Evolutionary conservation across 2,329 filamentous ascomycete species (phyloP).

Genomic region (Pyricularia grisea): DNA sequence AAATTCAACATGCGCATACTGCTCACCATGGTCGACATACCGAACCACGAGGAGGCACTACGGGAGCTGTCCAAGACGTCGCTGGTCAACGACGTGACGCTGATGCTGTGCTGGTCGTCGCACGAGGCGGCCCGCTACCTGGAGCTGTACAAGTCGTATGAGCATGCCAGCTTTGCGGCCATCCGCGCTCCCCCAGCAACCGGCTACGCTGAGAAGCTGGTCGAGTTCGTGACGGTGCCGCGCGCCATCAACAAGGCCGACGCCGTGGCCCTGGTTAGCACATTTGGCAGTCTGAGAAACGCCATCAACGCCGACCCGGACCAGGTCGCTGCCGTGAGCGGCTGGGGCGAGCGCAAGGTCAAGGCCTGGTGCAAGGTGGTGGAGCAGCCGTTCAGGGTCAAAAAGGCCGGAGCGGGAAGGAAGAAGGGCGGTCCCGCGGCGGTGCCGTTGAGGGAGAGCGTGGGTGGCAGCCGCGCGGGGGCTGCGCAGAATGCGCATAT

Average conservation of each 20-base stretch:
- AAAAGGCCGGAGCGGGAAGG: conserved; percentile 45
- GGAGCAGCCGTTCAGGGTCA: conserved; percentile 73
- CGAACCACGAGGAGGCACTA: conserved; percentile 82
- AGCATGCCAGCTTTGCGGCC: conserved; percentile 69
- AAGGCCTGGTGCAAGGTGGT: conserved; percentile 75
- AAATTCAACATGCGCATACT: conserved; percentile 82
- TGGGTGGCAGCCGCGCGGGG: background rate
- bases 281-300: conserved; percentile 80
- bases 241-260: conserved; percentile 91
- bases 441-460: conserved; percentile 31
- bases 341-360: conserved; percentile 95
- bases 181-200: conserved; percentile 81
- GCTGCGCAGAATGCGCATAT: conserved; percentile 7
- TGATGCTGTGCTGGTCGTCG: conserved; percentile 90
- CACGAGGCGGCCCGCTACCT: conserved; percentile 90
- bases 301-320: conserved; percentile 84
- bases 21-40: conserved; percentile 87
- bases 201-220: conserved; percentile 75
- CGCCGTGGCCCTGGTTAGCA: conserved; percentile 79
- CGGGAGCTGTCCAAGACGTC: conserved; percentile 90
- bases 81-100: conserved; percentile 82
- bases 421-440: conserved; percentile 10
- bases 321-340: conserved; percentile 73
- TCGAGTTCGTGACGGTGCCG: conserved; percentile 88
- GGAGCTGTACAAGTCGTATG: conserved; percentile 90